Percentiles rank a stretch among this genome's conserved stretches.
Conservation (phyloP, 2,329 filamentous ascomycete genomes). For the Phaeosphaeria sp. region DNA sequence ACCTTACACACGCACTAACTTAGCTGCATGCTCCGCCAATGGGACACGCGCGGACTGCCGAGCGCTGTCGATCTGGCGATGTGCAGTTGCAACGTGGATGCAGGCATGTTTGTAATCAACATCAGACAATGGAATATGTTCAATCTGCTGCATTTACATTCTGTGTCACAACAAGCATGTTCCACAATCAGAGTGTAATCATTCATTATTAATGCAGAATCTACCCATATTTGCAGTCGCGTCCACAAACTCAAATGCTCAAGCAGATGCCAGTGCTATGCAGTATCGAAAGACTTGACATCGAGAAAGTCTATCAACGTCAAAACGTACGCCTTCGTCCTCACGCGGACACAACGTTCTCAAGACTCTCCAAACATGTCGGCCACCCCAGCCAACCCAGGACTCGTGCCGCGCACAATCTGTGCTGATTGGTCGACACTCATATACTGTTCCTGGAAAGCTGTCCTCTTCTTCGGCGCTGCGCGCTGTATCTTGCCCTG, state of each 20-base stretch:
- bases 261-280: conserved; percentile 1
- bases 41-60: background rate
- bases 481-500: conserved; percentile 76
- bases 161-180: too few species aligned
- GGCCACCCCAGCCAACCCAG: conserved; percentile 52
- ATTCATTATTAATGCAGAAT: background rate
- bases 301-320: too few species aligned
- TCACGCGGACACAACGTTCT: background rate
- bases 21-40: background rate
- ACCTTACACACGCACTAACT: background rate
- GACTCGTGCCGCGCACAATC: conserved; percentile 49
- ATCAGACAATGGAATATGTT: too few species aligned
- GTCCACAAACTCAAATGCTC: background rate
- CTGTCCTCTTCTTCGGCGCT: conserved; percentile 38
- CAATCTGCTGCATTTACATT: too few species aligned
- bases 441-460: conserved; percentile 50
- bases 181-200: too few species aligned
- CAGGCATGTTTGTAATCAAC: too few species aligned
- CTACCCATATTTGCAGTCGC: background rate
- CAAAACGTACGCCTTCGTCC: too few species aligned
- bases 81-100: too few species aligned
- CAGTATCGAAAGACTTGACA: background rate
- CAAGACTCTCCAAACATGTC: conserved; percentile 49
- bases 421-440: conserved; percentile 48
- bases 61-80: background rate